phyloP scores from a whole-genome alignment of 768 basidiomycete species.

The Amanita molliuscula region DNA sequence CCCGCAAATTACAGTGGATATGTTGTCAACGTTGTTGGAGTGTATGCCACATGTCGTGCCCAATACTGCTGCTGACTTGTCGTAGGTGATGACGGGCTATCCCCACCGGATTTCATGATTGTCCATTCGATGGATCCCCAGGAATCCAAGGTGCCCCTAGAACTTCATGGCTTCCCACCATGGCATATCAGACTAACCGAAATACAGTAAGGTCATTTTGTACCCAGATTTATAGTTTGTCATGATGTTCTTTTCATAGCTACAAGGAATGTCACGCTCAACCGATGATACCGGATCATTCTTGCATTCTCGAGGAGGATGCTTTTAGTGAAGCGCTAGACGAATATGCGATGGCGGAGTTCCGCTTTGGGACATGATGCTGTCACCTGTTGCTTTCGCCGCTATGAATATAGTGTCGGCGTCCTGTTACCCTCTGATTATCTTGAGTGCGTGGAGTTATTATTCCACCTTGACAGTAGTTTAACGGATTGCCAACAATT shows the following conservation, averaged over 20 bases:
- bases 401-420: not conserved
- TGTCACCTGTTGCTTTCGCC: not conserved
- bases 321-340: slow-evolving; percentile 65
- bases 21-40: slow-evolving; percentile 44
- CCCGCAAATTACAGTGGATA: slow-evolving; percentile 21
- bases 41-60: slow-evolving; percentile 27
- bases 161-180: slow-evolving; percentile 71
- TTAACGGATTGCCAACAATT: not conserved
- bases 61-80: slow-evolving; percentile 6
- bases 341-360: slow-evolving; percentile 62
- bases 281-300: not conserved
- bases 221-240: slow-evolving; percentile 1
- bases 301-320: slow-evolving; percentile 32
- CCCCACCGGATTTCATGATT: slow-evolving; percentile 70
- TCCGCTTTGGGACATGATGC: slow-evolving; percentile 63
- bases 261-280: not conserved
- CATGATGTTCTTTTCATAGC: not conserved
- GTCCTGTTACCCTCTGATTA: not conserved
- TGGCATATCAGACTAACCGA: slow-evolving; percentile 82
- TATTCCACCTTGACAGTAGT: not conserved
- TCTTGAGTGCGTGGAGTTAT: not conserved
- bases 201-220: slow-evolving; percentile 47
- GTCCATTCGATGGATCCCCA: slow-evolving; percentile 45
- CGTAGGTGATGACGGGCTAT: slow-evolving; percentile 41
- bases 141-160: slow-evolving; percentile 35